Percentiles rank a stretch among this genome's conserved stretches.
phyloP scores from a whole-genome alignment of 2,329 filamentous ascomycete genomes.

The Helminthosporium solani region DNA sequence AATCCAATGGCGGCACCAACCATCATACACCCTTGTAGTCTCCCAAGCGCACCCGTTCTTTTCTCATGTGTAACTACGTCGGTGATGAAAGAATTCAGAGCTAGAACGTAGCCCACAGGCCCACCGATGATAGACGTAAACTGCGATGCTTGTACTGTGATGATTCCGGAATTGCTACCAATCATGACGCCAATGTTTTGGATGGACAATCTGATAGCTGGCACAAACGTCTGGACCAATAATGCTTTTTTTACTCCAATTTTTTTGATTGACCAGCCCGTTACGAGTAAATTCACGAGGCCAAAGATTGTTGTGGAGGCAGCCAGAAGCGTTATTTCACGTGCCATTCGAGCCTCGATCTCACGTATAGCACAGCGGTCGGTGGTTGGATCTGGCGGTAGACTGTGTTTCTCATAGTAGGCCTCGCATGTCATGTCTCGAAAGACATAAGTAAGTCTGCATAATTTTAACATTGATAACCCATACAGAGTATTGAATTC shows the following conservation, averaged over 20 bases:
- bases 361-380: constrained; percentile 62
- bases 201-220: constrained; percentile 62
- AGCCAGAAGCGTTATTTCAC: constrained; percentile 64
- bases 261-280: constrained; percentile 66
- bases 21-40: constrained; percentile 66
- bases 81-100: constrained; percentile 67
- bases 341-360: constrained; percentile 65
- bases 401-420: constrained; percentile 62
- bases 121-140: constrained; percentile 68
- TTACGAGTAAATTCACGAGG: constrained; percentile 66
- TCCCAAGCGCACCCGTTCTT: constrained; percentile 65
- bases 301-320: constrained; percentile 69
- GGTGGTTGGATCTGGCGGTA: constrained; percentile 46
- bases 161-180: constrained; percentile 63
- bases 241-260: constrained; percentile 65
- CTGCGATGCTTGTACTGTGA: constrained; percentile 67
- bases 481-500: not conserved
- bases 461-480: not conserved
- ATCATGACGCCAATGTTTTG: constrained; percentile 66
- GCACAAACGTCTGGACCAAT: constrained; percentile 63
- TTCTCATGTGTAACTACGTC: constrained; percentile 62
- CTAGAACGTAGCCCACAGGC: constrained; percentile 67
- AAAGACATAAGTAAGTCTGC: constrained; percentile 61
- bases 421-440: constrained; percentile 71
- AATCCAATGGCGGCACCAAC: constrained; percentile 66